Percentiles rank a stretch among this genome's conserved stretches.
These are phyloP conservation scores for Starmerella asiatica DNA, from an alignment of 805 yeast genomes.

Conservation along the genomic window DNA sequence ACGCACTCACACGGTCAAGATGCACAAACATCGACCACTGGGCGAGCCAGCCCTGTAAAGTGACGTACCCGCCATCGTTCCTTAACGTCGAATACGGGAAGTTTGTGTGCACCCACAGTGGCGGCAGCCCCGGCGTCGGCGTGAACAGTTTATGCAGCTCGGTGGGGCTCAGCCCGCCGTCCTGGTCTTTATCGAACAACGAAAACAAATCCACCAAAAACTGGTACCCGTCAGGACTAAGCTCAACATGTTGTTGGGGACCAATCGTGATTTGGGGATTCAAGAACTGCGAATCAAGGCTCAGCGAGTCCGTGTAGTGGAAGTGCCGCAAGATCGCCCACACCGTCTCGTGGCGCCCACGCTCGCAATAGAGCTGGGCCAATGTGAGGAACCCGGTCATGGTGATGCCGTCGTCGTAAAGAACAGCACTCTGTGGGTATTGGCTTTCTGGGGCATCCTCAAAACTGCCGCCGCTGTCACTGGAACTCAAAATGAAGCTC, in stretches of 20 bases:
- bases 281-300: conserved; percentile 66
- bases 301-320: conserved; percentile 82
- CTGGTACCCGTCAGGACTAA: conserved; percentile 83
- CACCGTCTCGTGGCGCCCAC: conserved; percentile 89
- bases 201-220: conserved; percentile 83
- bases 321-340: conserved; percentile 89
- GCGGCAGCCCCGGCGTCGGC: conserved; percentile 90
- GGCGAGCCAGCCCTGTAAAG: conserved; percentile 96
- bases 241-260: conserved; percentile 65
- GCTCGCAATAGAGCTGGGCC: conserved; percentile 72
- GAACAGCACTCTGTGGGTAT: conserved; percentile 8
- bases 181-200: conserved; percentile 85
- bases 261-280: conserved; percentile 69
- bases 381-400: conserved; percentile 62
- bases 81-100: conserved; percentile 84
- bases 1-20: conserved; percentile 66
- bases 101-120: conserved; percentile 67
- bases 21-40: conserved; percentile 97
- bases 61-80: conserved; percentile 77
- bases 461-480: too few species aligned
- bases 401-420: conserved; percentile 41
- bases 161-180: conserved; percentile 74
- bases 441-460: too few species aligned
- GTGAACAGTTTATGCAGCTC: conserved; percentile 60
- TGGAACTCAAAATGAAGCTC: too few species aligned